Percentiles rank a stretch among this genome's conserved stretches.
Conservation (phyloP, 1,284 basidiomycete genomes). For the Melampsora medusae region DNA sequence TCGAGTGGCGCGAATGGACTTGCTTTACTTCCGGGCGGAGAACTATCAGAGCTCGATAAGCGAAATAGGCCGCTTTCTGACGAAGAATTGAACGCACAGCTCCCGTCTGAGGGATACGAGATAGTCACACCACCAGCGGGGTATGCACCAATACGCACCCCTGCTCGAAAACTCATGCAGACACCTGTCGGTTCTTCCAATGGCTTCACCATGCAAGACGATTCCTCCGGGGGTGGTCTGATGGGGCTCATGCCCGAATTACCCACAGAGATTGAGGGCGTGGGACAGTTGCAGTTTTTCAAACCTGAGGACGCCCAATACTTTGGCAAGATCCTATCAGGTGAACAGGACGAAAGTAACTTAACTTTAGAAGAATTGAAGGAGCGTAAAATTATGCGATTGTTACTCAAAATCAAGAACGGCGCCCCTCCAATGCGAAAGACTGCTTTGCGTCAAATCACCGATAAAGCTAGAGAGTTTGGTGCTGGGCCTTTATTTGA, state of each 20-base stretch:
- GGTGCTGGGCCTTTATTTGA: slow-evolving; percentile 98
- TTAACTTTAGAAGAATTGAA: slow-evolving; percentile 97
- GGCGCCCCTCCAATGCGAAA: slow-evolving; percentile 98
- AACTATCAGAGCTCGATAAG: slow-evolving; percentile 64
- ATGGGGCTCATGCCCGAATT: slow-evolving; percentile 79
- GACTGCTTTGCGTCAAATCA: slow-evolving; percentile 94
- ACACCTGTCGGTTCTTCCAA: slow-evolving; percentile 63
- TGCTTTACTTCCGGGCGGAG: slow-evolving; percentile 49
- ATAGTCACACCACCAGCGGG: slow-evolving; percentile 91
- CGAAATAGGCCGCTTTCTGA: slow-evolving; percentile 91
- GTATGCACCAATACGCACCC: slow-evolving; percentile 78
- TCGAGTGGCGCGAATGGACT: slow-evolving; percentile 48
- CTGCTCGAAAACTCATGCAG: slow-evolving; percentile 71
- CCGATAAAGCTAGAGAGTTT: slow-evolving; percentile 98
- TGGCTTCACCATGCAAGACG: slow-evolving; percentile 95
- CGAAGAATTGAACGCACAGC: slow-evolving; percentile 87
- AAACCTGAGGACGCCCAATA: slow-evolving; percentile 97
- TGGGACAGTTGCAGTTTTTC: slow-evolving; percentile 95
- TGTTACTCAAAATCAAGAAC: slow-evolving; percentile 99
- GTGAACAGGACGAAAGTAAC: slow-evolving; percentile 80
- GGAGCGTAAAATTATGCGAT: slow-evolving; percentile 98
- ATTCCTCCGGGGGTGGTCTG: slow-evolving; percentile 79
- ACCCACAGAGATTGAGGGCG: slow-evolving; percentile 98
- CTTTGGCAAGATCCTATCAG: slow-evolving; percentile 92
- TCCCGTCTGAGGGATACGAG: slow-evolving; percentile 81